These are phyloP conservation scores for Brettanomyces nanus DNA, from an alignment of 805 yeast species.

Conservation along the genomic window DNA sequence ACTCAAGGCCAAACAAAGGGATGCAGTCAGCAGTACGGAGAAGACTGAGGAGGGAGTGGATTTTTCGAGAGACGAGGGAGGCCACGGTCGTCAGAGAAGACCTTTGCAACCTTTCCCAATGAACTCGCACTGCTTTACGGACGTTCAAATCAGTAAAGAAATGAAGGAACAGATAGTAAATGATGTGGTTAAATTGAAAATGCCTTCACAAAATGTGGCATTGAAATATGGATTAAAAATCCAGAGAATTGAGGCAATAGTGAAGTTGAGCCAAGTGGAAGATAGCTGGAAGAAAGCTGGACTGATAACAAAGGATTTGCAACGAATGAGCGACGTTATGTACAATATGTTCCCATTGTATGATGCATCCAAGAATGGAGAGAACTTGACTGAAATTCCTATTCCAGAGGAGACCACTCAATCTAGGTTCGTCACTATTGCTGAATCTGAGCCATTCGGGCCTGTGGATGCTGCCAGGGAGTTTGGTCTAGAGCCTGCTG, in stretches of 20 bases:
- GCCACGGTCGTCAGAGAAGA: slow-evolving; percentile 11
- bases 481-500: slow-evolving; percentile 82
- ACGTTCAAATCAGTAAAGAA: slow-evolving; percentile 46
- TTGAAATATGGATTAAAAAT: slow-evolving; percentile 71
- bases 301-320: slow-evolving; percentile 45
- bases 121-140: slow-evolving; percentile 64
- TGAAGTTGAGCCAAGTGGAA: slow-evolving; percentile 61
- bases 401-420: slow-evolving; percentile 74
- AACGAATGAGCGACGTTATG: slow-evolving; percentile 52
- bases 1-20: slow-evolving; percentile 11
- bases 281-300: slow-evolving; percentile 49
- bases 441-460: slow-evolving; percentile 93
- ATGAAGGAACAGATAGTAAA: slow-evolving; percentile 54
- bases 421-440: slow-evolving; percentile 79
- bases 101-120: slow-evolving; percentile 74
- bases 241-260: slow-evolving; percentile 84
- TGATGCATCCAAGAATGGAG: slow-evolving; percentile 40
- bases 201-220: slow-evolving; percentile 66
- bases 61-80: slow-evolving; percentile 2
- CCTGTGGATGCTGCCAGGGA: slow-evolving; percentile 90
- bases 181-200: slow-evolving; percentile 39
- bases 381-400: slow-evolving; percentile 90
- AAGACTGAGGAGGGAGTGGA: slow-evolving; percentile 5
- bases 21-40: slow-evolving; percentile 7
- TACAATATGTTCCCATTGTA: slow-evolving; percentile 77